Evolutionary conservation across 345 rosid genomes (phyloP), one percentile per base, ranked within the genome.

Genomic region (Chamaenerion angustifolium): DNA sequence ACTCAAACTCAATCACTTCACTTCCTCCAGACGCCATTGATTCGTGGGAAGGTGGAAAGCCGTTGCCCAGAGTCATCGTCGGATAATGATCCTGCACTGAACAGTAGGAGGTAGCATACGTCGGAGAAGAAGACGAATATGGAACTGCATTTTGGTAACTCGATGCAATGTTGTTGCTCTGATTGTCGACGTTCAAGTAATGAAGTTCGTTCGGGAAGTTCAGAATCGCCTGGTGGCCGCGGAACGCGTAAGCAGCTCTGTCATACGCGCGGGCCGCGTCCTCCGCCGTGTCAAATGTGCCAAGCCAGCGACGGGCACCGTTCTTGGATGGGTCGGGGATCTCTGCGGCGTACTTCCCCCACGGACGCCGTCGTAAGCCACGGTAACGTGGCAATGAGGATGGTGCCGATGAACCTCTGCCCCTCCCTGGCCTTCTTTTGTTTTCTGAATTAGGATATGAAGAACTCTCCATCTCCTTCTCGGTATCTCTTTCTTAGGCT

Each of bases 311-410:
- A 25, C 95, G 78, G 2, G 72, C 81, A 0, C 95, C 90, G 4
- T 72, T 77, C 62, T 83, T 76, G 2, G 77, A 54, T 0, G 95
- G 76, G 54, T 85, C 95, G 21, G 88, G 68, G 40, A 85, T 79
- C 62, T 85, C 95, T 1, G 95, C 83, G 0, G 88, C 95, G 8
- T 54, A 85, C 63, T 85, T 85, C 0, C 95, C 95, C 95, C 95
- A 82, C 1, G 92, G 95, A 43, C 95, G 58, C 54, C 79, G 71
- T 15, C 95, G 66, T 10, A 82, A 85, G 2, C 95, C 95, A 0
- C 95, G 66, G 46, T 70, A 79, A 3, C 71, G 71, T 17, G 19
- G 37, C 42, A 10, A 31, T 31, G 37, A 40, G 19, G 43, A 27
- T 10, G 42, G 13, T 12, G 43, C 9, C 9, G 9, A 11, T 10